These are phyloP conservation scores for Aphanomyces astaci DNA, from an alignment of 352 stramenopile genomes.

Conservation along the genomic window DNA sequence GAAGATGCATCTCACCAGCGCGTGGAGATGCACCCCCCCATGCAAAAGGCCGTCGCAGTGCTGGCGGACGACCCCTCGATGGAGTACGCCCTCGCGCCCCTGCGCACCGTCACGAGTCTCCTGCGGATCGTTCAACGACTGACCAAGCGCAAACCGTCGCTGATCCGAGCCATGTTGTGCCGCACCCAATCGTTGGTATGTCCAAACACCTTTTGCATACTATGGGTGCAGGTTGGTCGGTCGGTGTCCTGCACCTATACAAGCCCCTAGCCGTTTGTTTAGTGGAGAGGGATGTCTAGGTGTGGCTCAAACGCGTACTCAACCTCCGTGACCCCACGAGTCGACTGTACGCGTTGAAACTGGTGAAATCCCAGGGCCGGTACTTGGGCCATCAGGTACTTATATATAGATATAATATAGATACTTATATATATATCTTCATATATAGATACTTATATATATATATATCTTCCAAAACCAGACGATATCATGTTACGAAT, in stretches of 20 bases:
- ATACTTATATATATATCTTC: too few species aligned
- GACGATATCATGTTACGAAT: too few species aligned
- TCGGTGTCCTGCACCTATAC: too few species aligned
- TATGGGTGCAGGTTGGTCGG: too few species aligned
- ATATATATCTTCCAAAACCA: too few species aligned
- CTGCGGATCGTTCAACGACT: constrained; percentile 73
- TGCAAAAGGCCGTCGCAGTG: constrained; percentile 46
- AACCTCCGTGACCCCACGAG: constrained; percentile 51
- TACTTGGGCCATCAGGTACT: constrained; percentile 71
- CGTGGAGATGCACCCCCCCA: constrained; percentile 44
- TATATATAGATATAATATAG: too few species aligned
- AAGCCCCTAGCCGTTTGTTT: not conserved
- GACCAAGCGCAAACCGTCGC: constrained; percentile 76
- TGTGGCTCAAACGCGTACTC: constrained; percentile 22
- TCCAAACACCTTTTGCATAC: too few species aligned
- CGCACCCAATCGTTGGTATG: constrained; percentile 65
- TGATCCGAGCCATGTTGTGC: constrained; percentile 75
- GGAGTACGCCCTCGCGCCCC: constrained; percentile 59
- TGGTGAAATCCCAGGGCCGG: constrained; percentile 79
- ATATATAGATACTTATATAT: too few species aligned
- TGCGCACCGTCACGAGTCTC: constrained; percentile 66
- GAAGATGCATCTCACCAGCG: constrained; percentile 35
- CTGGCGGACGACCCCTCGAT: constrained; percentile 54
- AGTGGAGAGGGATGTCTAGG: too few species aligned
- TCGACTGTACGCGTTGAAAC: constrained; percentile 68